Evolutionary conservation across 768 basidiomycete genomes (phyloP), one percentile per base, ranked within the genome.

Genomic region (Russula sp.): DNA sequence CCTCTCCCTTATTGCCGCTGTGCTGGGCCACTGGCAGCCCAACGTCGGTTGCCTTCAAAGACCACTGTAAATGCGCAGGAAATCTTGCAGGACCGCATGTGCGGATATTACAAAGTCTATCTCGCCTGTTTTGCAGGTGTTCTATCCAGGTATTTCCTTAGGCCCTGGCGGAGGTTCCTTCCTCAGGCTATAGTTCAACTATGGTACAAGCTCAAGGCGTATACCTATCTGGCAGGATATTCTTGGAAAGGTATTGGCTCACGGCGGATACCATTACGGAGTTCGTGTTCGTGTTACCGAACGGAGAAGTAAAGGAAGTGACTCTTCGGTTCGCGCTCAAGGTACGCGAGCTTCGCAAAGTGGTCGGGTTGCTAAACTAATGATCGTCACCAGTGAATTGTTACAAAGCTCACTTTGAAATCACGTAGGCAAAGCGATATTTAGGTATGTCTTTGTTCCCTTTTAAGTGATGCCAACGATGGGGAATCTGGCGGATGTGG

Each of bases 201-300:
- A 9, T 32, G 14, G 20, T 22, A 27, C 2, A 11, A 20, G n/a
- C 13, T 8, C 3, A n/a, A 13, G 14, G 35, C 0, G 27, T 8
- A 50, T 49, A 13, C 34, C 5, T 13, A 7, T 44, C 16, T 40
- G 13, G 4, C 39, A 62, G 58, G 63, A 32, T 65, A 55, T 37
- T 65, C 63, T 20, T 65, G 59, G 54, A 65, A 65, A 34, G 62
- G 47, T 61, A 66, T 49, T 68, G 70, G 2, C 58, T 70, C 5
- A 49, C 67, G 0, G 34, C 63, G 20, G 70, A 70, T 55, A 66
- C 53, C 0, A 48, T 69, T 13, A 52, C 63, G 7, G 66, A 44
- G n/a, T 69, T 63, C 45, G 65, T 69, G 50, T 51, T 70, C 20
- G 68, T 70, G 7, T 45, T 63, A 11, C 68, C 68, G 7, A 57